phyloP scores from a whole-genome alignment of 139 green algal species.

The Pleodorina starrii region DNA sequence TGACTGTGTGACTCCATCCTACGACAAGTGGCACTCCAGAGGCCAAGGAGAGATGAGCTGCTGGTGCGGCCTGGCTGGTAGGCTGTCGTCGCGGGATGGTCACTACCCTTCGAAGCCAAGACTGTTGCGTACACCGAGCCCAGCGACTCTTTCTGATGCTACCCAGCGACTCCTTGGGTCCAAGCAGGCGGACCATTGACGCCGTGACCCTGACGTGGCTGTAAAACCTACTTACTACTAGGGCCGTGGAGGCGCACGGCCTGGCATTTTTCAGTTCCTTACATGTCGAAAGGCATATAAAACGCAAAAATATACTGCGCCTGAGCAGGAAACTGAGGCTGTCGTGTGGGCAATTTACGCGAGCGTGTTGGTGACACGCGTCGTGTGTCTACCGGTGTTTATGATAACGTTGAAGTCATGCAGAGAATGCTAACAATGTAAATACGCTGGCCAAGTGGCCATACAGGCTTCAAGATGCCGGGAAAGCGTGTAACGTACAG shows the following conservation, averaged over 20 bases:
- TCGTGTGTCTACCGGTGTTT: not conserved
- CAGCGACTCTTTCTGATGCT: not conserved
- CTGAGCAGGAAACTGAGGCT: not conserved
- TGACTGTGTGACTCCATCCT: slow-evolving; percentile 20
- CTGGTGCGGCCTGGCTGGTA: not conserved
- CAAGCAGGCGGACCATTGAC: not conserved
- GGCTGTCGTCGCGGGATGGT: not conserved
- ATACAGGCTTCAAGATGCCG: not conserved
- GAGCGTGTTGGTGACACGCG: not conserved
- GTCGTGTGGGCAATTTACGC: not conserved
- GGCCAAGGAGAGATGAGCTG: not conserved
- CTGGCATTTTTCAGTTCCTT: not conserved
- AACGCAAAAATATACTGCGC: not conserved
- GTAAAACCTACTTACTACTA: slow-evolving; percentile 34
- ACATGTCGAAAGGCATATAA: not conserved
- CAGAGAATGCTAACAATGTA: not conserved
- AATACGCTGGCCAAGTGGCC: not conserved
- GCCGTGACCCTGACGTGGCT: not conserved
- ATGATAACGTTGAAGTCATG: not conserved
- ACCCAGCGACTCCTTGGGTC: not conserved
- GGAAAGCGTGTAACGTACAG: not conserved
- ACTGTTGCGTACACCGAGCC: not conserved
- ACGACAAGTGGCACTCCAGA: not conserved
- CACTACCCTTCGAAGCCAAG: not conserved
- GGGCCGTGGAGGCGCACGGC: not conserved